These are phyloP conservation scores for Clarireedia homoeocarpa DNA, from an alignment of 2,329 filamentous ascomycete species.

Conservation along the genomic window DNA sequence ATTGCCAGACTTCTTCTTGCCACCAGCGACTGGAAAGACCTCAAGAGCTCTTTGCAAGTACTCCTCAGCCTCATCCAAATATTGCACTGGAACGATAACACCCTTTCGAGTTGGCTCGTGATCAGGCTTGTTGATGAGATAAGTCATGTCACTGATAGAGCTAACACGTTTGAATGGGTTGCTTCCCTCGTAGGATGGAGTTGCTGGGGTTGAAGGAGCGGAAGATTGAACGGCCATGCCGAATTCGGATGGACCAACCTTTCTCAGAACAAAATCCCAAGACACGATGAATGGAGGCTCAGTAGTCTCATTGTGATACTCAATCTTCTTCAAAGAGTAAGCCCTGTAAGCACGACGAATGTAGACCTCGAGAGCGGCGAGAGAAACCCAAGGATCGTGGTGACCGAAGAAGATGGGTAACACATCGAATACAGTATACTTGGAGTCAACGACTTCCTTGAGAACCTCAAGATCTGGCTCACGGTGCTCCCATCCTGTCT, in stretches of 20 bases:
- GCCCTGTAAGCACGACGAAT: conserved; percentile 94
- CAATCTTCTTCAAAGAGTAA: conserved; percentile 80
- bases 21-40: conserved; percentile 55
- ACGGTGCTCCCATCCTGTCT: conserved; percentile 93
- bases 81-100: conserved; percentile 88
- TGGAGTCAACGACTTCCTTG: conserved; percentile 97
- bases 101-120: conserved; percentile 80
- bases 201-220: conserved; percentile 77
- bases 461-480: conserved; percentile 85
- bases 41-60: conserved; percentile 77
- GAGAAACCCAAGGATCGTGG: conserved; percentile 85
- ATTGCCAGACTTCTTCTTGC: conserved; percentile 47
- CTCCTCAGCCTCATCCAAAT: conserved; percentile 91
- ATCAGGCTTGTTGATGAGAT: conserved; percentile 64
- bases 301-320: conserved; percentile 67
- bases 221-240: conserved; percentile 73
- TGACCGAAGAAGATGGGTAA: conserved; percentile 92
- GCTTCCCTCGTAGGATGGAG: conserved; percentile 51
- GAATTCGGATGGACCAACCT: conserved; percentile 86
- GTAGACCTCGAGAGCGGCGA: conserved; percentile 93
- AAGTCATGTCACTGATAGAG: conserved; percentile 96
- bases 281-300: conserved; percentile 75
- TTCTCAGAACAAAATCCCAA: conserved; percentile 94
- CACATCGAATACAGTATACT: conserved; percentile 97
- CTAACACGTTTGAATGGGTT: conserved; percentile 73